phyloP scores from a whole-genome alignment of 495 filamentous ascomycete genomes.

The Schizothecium vesticola region DNA sequence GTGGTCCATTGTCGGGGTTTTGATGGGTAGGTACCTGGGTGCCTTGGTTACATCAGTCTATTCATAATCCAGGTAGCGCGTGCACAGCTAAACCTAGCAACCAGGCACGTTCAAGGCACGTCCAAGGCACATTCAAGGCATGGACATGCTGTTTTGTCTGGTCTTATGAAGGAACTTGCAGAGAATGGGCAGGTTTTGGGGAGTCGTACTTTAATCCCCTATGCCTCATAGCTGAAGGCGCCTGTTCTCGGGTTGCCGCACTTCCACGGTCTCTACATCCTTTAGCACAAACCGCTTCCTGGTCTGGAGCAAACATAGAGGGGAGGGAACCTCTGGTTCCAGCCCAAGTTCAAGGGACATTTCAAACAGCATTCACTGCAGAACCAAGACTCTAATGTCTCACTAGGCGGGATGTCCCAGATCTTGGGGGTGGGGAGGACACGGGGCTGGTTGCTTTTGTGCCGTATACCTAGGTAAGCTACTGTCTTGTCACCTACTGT shows the following conservation, averaged over 20 bases:
- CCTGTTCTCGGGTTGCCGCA: background rate
- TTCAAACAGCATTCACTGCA: background rate
- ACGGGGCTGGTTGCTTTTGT: background rate
- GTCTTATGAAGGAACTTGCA: background rate
- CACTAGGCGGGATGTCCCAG: background rate
- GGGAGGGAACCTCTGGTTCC: too few species aligned
- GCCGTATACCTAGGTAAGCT: background rate
- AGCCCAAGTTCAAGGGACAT: too few species aligned
- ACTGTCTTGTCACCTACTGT: background rate
- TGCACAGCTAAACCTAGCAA: too few species aligned
- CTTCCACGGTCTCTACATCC: background rate
- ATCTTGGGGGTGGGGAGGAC: background rate
- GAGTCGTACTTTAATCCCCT: background rate
- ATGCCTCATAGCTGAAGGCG: background rate
- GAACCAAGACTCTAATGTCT: background rate
- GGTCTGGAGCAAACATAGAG: background rate
- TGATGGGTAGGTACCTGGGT: background rate
- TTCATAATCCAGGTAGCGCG: too few species aligned
- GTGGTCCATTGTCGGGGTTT: background rate
- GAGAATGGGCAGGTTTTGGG: background rate
- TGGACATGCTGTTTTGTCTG: background rate
- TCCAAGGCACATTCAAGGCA: too few species aligned
- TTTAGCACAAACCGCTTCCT: background rate
- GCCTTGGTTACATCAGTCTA: too few species aligned
- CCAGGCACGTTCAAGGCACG: background rate